These are phyloP conservation scores for Puccinia triticina DNA, from an alignment of 1,284 basidiomycete species.

Conservation along the genomic window DNA sequence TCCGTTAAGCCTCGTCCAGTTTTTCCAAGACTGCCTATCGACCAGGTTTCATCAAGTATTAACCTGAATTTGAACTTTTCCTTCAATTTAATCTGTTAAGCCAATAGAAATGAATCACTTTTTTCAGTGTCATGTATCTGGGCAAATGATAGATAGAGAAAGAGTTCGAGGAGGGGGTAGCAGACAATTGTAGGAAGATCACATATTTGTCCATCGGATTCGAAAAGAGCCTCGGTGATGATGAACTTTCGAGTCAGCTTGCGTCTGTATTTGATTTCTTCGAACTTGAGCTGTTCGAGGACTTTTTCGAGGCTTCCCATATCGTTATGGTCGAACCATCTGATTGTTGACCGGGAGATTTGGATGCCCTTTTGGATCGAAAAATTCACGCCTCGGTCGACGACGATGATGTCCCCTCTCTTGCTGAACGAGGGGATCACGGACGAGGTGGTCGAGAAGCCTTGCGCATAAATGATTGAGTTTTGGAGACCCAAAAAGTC, in stretches of 20 bases:
- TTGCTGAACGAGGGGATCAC: conserved; percentile 98
- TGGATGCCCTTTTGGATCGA: conserved; percentile 97
- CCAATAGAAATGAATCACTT: conserved; percentile 5
- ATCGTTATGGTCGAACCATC: conserved; percentile 97
- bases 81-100: conserved; percentile 81
- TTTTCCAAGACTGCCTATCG: conserved; percentile 87
- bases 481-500: conserved; percentile 86
- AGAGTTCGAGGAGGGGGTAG: conserved; percentile 53
- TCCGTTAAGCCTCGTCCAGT: conserved; percentile 95
- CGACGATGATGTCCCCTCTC: conserved; percentile 96
- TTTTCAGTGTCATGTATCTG: neutral
- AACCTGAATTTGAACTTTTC: conserved; percentile 92
- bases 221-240: conserved; percentile 95
- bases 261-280: conserved; percentile 77
- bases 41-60: conserved; percentile 90
- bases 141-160: conserved; percentile 15
- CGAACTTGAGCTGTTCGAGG: conserved; percentile 79
- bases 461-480: conserved; percentile 91
- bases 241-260: conserved; percentile 91
- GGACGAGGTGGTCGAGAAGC: conserved; percentile 86
- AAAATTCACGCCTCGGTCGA: conserved; percentile 90
- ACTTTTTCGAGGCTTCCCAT: conserved; percentile 86
- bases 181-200: conserved; percentile 86
- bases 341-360: conserved; percentile 86
- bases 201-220: conserved; percentile 86